Conservation (phyloP, 2,329 filamentous ascomycete species). For the Alternaria brassicae region DNA sequence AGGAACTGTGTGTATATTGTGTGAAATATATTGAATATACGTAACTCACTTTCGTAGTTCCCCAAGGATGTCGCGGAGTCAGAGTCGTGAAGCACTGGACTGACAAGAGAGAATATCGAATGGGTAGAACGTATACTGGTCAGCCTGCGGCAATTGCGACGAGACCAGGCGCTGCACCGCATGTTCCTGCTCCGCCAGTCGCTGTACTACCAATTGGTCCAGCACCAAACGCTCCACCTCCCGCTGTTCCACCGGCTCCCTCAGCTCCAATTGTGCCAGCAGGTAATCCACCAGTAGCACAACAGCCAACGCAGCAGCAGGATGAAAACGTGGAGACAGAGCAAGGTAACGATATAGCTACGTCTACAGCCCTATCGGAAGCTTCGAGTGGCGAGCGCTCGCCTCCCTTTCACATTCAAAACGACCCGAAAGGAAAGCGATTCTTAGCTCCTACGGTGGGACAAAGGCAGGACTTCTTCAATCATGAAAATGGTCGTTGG, state of each 20-base stretch:
- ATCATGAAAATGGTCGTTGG: background rate
- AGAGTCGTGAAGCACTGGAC: background rate
- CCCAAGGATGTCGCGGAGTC: background rate
- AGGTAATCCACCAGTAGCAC: background rate
- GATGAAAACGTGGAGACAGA: background rate
- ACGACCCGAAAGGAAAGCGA: rapidly evolving
- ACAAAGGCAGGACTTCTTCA: background rate
- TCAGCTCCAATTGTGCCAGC: background rate
- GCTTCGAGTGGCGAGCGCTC: background rate
- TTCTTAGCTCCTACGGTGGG: background rate
- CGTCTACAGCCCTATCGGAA: background rate
- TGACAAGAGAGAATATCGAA: background rate
- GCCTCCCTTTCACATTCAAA: background rate
- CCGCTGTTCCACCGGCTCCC: background rate
- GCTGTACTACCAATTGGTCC: too few species aligned
- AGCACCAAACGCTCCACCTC: background rate
- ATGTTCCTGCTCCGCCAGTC: too few species aligned
- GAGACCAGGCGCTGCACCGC: background rate
- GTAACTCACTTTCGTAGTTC: background rate
- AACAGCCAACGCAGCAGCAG: background rate
- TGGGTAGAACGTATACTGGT: background rate
- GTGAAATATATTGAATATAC: background rate
- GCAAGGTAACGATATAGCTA: background rate
- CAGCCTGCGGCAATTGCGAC: background rate
- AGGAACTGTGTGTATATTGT: background rate